These are phyloP conservation scores for Candida mesenterica DNA, from an alignment of 1,139 yeast species.

Conservation along the genomic window DNA sequence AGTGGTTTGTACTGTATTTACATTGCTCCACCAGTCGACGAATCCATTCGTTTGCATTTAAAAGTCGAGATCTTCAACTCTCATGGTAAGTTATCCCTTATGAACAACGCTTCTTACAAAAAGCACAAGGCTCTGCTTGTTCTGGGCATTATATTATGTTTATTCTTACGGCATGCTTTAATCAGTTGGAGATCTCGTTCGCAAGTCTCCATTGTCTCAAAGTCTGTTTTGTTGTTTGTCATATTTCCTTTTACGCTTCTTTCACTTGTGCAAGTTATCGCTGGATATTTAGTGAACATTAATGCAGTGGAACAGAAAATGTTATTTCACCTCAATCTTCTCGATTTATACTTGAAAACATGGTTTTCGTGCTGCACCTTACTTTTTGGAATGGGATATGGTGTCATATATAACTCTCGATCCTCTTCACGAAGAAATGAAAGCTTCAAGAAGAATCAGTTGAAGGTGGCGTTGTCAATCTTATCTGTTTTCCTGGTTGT, in stretches of 20 bases:
- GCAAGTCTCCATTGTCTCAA: slow-evolving; percentile 35
- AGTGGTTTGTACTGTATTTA: slow-evolving; percentile 38
- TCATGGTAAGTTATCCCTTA: slow-evolving; percentile 33
- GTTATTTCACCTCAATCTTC: slow-evolving; percentile 6
- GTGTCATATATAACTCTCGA: slow-evolving; percentile 37
- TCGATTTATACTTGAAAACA: slow-evolving; percentile 6
- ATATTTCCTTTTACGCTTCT: slow-evolving; percentile 24
- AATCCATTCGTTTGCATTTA: slow-evolving; percentile 13
- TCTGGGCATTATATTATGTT: slow-evolving; percentile 20
- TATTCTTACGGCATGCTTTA: slow-evolving; percentile 28
- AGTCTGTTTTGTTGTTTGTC: slow-evolving; percentile 29
- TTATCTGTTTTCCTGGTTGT: no score
- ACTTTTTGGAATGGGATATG: slow-evolving; percentile 40
- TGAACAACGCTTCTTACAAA: no score
- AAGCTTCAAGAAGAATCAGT: no score
- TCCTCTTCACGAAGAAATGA: no score
- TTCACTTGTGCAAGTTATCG: slow-evolving; percentile 12
- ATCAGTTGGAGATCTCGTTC: slow-evolving; percentile 26
- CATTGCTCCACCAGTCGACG: slow-evolving; percentile 24
- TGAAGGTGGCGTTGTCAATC: no score
- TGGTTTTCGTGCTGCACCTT: slow-evolving; percentile 18
- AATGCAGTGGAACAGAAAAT: slow-evolving; percentile 8
- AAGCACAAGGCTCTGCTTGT: slow-evolving; percentile 20
- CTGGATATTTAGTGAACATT: slow-evolving; percentile 19
- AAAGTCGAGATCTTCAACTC: slow-evolving; percentile 24